These are phyloP conservation scores for Ceratocystis variospora DNA, from an alignment of 2,329 filamentous ascomycete species.

Conservation along the genomic window DNA sequence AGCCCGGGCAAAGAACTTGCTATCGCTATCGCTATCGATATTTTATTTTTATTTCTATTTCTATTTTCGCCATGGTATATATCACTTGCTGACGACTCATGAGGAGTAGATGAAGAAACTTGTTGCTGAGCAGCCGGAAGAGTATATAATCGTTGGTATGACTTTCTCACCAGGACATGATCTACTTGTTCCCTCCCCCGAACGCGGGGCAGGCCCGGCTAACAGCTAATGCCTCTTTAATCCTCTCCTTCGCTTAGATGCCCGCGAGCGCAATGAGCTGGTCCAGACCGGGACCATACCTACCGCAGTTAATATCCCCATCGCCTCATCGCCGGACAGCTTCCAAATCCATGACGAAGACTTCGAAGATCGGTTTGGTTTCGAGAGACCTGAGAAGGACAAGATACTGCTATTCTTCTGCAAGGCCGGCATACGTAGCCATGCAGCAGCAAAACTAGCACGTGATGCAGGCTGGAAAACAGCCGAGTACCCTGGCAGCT, in stretches of 20 bases:
- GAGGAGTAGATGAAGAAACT: constrained; percentile 11
- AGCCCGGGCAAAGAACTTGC: too few species aligned
- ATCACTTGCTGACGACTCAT: not conserved
- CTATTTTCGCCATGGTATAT: too few species aligned
- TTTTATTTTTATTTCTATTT: too few species aligned
- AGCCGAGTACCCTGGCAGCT: constrained; percentile 61
- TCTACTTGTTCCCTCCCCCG: not conserved
- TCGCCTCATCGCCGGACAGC: constrained; percentile 62
- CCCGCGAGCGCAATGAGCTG: constrained; percentile 60
- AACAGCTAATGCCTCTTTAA: not conserved
- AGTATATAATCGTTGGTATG: constrained; percentile 18
- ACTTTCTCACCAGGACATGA: not conserved
- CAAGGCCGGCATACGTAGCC: constrained; percentile 74
- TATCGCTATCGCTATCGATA: too few species aligned
- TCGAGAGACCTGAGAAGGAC: constrained; percentile 47
- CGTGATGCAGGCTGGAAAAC: constrained; percentile 63
- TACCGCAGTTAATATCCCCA: constrained; percentile 66
- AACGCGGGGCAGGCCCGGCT: not conserved
- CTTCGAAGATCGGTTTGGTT: constrained; percentile 73
- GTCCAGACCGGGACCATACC: constrained; percentile 58
- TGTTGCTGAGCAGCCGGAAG: constrained; percentile 11
- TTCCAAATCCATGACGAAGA: constrained; percentile 64
- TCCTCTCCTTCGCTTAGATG: constrained; percentile 34
- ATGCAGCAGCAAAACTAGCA: constrained; percentile 64
- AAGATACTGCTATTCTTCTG: constrained; percentile 73